Base-by-base conservation (phyloP, 108 stramenopile species). In the Cyclotella kingstonii region DNA sequence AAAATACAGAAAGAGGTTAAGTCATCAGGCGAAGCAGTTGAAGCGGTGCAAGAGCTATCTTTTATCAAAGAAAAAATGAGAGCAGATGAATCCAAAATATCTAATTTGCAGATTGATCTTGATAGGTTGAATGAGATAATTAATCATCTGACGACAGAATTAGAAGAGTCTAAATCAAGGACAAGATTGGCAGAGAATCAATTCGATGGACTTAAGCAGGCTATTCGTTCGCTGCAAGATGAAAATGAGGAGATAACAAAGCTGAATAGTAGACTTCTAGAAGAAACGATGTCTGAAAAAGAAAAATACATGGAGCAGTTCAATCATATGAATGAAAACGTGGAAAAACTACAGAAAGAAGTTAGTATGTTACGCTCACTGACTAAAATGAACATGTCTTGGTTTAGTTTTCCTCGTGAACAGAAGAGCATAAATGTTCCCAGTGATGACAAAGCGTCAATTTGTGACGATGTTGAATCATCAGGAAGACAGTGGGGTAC, bases 181-280 rank as follows among this genome's bases (percentile, higher is more conserved):
- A 70, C 84, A 14, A 68, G 84, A 33, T 65, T 93, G 41, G 87
- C 91, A 14, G 91, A 88, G 59, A 76, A 84, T 43, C 91, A 93
- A 79, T 86, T 84, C 52, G 76, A 55, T 47, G 91, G 87, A 15
- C 61, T 93, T 12, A 93, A 93, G 52, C 74, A 86, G 45, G 79
- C 84, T 15, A 90, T 93, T 33, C 83, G 87, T 23, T 33, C 69
- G 18, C 49, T 90, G 22, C 87, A 90, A 50, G 67, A 80, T 11
- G 91, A 93, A 73, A 90, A 86, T 54, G 85, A 88, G 8, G 54
- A 55, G 18, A 40, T 82, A 22, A 77, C 80, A 27, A 85, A 79
- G 54, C 74, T 84, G 33, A 90, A 89, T 61, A 43, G 56, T 44
- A 33, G 63, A 30, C 54, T 90, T 21, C 66, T 86, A 22, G 30